A percentile compares a stretch with the other conserved stretches of the same genome.
Evolutionary conservation across 1,284 basidiomycete species (phyloP).

Genomic region (Chalciporus sp.): DNA sequence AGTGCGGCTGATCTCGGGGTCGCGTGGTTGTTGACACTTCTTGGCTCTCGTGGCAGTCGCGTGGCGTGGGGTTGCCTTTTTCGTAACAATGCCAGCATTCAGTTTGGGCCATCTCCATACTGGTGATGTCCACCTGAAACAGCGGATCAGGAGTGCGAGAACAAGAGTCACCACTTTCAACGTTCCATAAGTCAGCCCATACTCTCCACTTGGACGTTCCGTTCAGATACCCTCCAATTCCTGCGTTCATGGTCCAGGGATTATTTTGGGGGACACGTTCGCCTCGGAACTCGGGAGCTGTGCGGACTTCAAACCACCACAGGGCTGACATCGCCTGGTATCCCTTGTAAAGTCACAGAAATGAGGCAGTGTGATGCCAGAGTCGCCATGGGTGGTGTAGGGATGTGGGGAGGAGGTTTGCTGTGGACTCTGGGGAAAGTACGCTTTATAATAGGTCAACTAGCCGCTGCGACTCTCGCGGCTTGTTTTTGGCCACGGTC

Average conservation of each 20-base stretch:
- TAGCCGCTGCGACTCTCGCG: background rate
- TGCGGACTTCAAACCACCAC: constrained; percentile 12
- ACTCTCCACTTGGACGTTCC: background rate
- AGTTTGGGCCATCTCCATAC: constrained; percentile 24
- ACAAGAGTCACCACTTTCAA: background rate
- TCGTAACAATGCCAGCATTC: constrained; percentile 23
- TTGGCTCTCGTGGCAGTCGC: constrained; percentile 40
- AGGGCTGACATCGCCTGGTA: background rate
- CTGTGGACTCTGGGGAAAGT: background rate
- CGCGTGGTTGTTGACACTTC: constrained; percentile 40
- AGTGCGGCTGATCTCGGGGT: constrained; percentile 37
- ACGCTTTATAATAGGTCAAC: background rate
- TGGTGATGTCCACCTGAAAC: background rate
- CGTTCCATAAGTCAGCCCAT: background rate
- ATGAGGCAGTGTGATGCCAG: background rate
- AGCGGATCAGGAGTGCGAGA: background rate
- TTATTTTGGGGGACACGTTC: background rate
- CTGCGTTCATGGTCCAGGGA: background rate
- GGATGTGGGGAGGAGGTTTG: background rate
- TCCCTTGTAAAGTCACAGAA: background rate
- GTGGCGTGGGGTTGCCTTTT: constrained; percentile 28
- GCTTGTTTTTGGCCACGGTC: background rate
- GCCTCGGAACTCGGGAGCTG: background rate
- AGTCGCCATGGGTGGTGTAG: background rate
- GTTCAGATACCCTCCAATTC: background rate